These are phyloP conservation scores for Heterobasidion occidentale DNA, from an alignment of 1,284 basidiomycete species.

Conservation along the genomic window DNA sequence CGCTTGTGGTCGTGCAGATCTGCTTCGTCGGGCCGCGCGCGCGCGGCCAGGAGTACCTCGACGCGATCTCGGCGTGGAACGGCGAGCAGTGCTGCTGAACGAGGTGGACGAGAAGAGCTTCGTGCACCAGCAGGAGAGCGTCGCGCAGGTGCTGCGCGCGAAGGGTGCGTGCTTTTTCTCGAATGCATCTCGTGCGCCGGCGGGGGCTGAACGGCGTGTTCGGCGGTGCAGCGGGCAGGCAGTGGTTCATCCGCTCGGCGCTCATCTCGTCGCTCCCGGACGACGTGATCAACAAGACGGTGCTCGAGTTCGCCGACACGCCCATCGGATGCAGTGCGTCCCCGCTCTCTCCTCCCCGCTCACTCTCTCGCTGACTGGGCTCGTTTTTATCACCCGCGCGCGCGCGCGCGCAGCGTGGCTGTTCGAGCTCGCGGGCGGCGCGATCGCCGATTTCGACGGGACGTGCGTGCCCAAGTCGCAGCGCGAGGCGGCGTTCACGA, in stretches of 20 bases:
- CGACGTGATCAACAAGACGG: constrained; percentile 78
- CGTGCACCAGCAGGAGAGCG: constrained; percentile 81
- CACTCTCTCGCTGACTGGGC: background rate
- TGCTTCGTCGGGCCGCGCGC: constrained; percentile 76
- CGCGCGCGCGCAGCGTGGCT: constrained; percentile 60
- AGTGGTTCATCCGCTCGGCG: constrained; percentile 85
- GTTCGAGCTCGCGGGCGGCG: constrained; percentile 84
- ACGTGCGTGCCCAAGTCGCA: constrained; percentile 70
- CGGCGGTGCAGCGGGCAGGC: constrained; percentile 50
- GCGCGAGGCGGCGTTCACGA: constrained; percentile 74
- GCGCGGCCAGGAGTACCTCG: constrained; percentile 71
- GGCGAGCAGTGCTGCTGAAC: constrained; percentile 76
- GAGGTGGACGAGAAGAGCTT: constrained; percentile 88
- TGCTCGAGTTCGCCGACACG: constrained; percentile 70
- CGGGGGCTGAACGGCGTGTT: background rate
- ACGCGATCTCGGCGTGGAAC: constrained; percentile 82
- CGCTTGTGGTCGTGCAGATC: constrained; percentile 83
- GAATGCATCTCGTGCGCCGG: background rate
- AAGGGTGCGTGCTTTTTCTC: constrained; percentile 40
- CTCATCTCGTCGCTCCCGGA: constrained; percentile 77
- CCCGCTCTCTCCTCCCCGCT: constrained; percentile 1
- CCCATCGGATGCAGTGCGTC: constrained; percentile 82
- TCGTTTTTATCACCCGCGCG: background rate
- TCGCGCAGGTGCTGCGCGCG: constrained; percentile 81
- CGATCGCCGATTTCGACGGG: constrained; percentile 65